Conservation (phyloP, 2,329 filamentous ascomycete genomes). For the Aureobasidium sp. region DNA sequence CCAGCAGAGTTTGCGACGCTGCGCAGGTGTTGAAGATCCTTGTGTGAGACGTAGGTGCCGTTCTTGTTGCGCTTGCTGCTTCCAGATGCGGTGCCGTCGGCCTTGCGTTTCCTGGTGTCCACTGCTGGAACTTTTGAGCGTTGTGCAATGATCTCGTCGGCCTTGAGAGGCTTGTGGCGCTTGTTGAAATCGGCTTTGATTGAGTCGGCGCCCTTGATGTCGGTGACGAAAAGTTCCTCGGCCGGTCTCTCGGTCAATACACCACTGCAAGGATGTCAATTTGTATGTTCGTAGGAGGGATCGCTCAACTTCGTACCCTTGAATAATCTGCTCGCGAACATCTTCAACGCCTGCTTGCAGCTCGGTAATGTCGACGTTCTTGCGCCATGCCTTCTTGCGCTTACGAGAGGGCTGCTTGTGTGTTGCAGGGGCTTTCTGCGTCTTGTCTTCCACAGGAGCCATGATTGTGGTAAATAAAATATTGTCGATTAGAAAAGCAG, state of each 20-base stretch:
- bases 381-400: constrained; percentile 97
- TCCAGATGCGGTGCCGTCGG: constrained; percentile 60
- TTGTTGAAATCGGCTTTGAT: constrained; percentile 60
- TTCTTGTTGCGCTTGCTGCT: constrained; percentile 66
- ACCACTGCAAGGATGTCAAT: constrained; percentile 50
- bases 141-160: constrained; percentile 82
- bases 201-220: constrained; percentile 62
- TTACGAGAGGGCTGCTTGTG: constrained; percentile 87
- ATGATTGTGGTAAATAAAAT: background rate
- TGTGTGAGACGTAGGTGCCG: constrained; percentile 69
- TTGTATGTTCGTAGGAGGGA: background rate
- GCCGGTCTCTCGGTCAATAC: constrained; percentile 77
- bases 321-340: constrained; percentile 81
- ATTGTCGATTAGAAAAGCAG: background rate
- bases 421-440: constrained; percentile 58
- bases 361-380: constrained; percentile 90
- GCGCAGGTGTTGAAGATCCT: constrained; percentile 72
- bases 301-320: constrained; percentile 53
- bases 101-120: constrained; percentile 65
- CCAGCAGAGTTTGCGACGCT: constrained; percentile 66
- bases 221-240: constrained; percentile 76
- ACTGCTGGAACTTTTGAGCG: constrained; percentile 78
- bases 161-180: constrained; percentile 70
- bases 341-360: constrained; percentile 75
- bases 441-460: background rate